Evolutionary conservation across 1,284 basidiomycete genomes (phyloP), one percentile per base, ranked within the genome.

Genomic region (Puccinia horiana): DNA sequence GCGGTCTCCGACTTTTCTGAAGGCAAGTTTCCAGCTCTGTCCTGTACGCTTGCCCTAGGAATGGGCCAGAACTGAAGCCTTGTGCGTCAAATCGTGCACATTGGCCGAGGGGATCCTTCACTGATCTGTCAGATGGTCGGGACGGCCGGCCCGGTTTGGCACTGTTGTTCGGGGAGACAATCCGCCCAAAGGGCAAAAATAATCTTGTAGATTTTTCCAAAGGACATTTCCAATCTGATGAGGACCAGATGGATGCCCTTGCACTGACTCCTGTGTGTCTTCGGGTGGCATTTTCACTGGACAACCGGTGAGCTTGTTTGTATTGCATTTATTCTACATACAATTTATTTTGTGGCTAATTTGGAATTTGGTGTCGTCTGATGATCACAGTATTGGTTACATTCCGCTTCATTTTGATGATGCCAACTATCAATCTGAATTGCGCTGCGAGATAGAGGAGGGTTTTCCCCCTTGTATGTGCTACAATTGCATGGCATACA

Each of bases 1-100:
- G 40, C 23, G 18, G 29, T 29, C 2, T 6, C 35, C 20, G 35
- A 40, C 26, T 72, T 26, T 29, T 20, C 40, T 3, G 35, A 37
- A 26, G 69, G 29, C 5, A 72, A 72, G 42, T 23, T 72, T 42
- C 69, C 32, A 0, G 42, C 42, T 23, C 26, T 72, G 8, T 72
- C 69, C 1, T 72, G 69, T 37, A 72, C 69, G 16, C 26, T 49
- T 23, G 37, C 69, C 69, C 47, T 72, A 20, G 69, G 69, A 29
- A 44, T 72, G 47, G 69, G 69, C 42, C 69, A 72, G 69, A 72
- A 40, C 29, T 72, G 69, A 37, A 72, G 29, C 6, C 42, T 16
- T 18, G 69, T 72, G 35, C 40, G 29, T 3, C 23, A n/a, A 29
- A 37, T 72, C 9, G 69, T 72, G 26, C 40, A 44, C 11, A 18